Conservation (phyloP, 495 filamentous ascomycete species). For the Choiromyces venosus region DNA sequence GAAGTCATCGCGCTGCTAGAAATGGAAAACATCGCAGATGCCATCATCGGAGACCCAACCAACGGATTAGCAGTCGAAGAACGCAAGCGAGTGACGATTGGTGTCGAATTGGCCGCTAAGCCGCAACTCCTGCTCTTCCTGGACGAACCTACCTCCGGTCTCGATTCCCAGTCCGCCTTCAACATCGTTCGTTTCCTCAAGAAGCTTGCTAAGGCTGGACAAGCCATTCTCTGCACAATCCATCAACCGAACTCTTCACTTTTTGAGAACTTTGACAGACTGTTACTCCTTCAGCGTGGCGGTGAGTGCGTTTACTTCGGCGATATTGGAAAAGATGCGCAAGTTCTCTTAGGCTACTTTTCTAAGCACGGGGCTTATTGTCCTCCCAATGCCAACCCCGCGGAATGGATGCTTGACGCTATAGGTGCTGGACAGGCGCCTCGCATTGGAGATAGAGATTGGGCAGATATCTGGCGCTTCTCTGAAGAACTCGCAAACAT, state of each 20-base stretch:
- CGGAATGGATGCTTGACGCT: conserved; percentile 83
- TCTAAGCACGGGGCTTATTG: conserved; percentile 48
- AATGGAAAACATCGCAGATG: conserved; percentile 77
- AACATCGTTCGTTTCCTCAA: conserved; percentile 84
- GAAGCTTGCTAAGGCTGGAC: conserved; percentile 74
- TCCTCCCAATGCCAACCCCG: conserved; percentile 49
- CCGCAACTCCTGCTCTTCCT: conserved; percentile 81
- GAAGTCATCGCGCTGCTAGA: conserved; percentile 73
- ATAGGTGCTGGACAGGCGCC: conserved; percentile 73
- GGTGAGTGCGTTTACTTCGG: conserved; percentile 64
- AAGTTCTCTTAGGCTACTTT: conserved; percentile 52
- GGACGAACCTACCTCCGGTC: conserved; percentile 83
- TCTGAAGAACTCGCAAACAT: conserved; percentile 62
- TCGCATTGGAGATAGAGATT: conserved; percentile 67
- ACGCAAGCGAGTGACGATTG: conserved; percentile 84
- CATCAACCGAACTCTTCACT: conserved; percentile 83
- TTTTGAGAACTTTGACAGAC: conserved; percentile 72
- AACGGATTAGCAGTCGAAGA: conserved; percentile 85
- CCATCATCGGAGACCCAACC: conserved; percentile 71
- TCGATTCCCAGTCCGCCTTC: conserved; percentile 80
- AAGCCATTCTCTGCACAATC: conserved; percentile 87
- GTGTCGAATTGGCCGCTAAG: conserved; percentile 79
- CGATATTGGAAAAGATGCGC: conserved; percentile 56
- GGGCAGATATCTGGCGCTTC: conserved; percentile 72
- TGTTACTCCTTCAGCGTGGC: conserved; percentile 60